A percentile compares a stretch with the other conserved stretches of the same genome.
Evolutionary conservation across 2,329 filamentous ascomycete genomes (phyloP).

Genomic region (Paecilomyces niveus): DNA sequence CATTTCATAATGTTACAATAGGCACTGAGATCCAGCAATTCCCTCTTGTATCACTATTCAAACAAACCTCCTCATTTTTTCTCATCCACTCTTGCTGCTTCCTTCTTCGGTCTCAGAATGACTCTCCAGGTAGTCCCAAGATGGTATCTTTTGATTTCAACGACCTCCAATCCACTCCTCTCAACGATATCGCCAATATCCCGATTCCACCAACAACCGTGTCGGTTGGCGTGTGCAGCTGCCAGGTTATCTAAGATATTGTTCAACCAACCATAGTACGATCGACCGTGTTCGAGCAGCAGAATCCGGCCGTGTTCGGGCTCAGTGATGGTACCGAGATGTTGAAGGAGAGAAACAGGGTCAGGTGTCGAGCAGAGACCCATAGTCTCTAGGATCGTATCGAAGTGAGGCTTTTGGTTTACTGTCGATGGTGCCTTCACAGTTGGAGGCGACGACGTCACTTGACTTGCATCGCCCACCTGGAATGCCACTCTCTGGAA

Average conservation of each 20-base stretch:
- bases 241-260: slow-evolving; percentile 41
- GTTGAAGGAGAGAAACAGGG: slow-evolving; percentile 34
- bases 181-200: slow-evolving; percentile 43
- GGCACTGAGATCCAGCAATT: background rate
- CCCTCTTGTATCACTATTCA: background rate
- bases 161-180: slow-evolving; percentile 41
- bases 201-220: slow-evolving; percentile 48
- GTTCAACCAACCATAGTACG: slow-evolving; percentile 42
- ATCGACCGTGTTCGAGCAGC: slow-evolving; percentile 44
- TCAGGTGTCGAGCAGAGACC: slow-evolving; percentile 42
- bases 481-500: slow-evolving; percentile 26
- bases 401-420: slow-evolving; percentile 24
- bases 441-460: slow-evolving; percentile 10
- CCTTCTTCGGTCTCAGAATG: slow-evolving; percentile 26
- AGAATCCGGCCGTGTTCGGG: slow-evolving; percentile 36
- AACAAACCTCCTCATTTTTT: background rate
- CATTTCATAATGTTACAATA: background rate
- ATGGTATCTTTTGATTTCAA: slow-evolving; percentile 40
- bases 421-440: background rate
- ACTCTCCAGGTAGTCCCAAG: slow-evolving; percentile 43
- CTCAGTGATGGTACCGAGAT: slow-evolving; percentile 33
- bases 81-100: background rate
- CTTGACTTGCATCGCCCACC: slow-evolving; percentile 28
- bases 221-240: slow-evolving; percentile 40
- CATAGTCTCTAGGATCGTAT: slow-evolving; percentile 46